Conservation (phyloP, 2,329 filamentous ascomycete genomes). For the Ophiostoma quercus region DNA sequence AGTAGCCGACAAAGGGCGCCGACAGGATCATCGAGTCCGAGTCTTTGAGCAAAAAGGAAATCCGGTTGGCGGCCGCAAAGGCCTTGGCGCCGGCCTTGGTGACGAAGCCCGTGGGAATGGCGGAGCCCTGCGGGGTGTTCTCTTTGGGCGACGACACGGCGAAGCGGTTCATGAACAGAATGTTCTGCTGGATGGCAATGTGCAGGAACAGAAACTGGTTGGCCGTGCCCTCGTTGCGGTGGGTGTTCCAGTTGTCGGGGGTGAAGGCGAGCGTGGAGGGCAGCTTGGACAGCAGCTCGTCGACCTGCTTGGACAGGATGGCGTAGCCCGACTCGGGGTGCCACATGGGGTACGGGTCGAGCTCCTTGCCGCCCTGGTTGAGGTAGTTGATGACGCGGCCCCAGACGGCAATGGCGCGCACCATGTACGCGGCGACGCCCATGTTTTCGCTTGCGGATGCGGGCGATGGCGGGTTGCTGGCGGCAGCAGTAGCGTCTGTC, state of each 20-base stretch:
- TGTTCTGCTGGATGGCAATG: conserved; percentile 81
- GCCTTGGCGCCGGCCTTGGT: conserved; percentile 69
- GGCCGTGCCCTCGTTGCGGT: conserved; percentile 76
- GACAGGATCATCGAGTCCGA: conserved; percentile 74
- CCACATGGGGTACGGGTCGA: conserved; percentile 75
- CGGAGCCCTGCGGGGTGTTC: conserved; percentile 39
- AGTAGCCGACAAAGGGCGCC: conserved; percentile 91
- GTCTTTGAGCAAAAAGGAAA: conserved; percentile 78
- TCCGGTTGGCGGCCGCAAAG: conserved; percentile 76
- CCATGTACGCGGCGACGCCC: conserved; percentile 88
- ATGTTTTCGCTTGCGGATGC: conserved; percentile 71
- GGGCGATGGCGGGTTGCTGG: conserved; percentile 42
- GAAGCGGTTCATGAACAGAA: conserved; percentile 84
- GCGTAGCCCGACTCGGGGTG: conserved; percentile 71
- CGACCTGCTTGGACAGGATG: conserved; percentile 63
- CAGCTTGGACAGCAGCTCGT: conserved; percentile 63
- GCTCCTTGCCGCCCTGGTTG: conserved; percentile 80
- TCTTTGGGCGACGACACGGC: conserved; percentile 66
- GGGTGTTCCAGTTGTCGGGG: conserved; percentile 74
- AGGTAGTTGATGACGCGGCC: conserved; percentile 84
- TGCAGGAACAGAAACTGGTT: conserved; percentile 93
- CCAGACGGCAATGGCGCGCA: conserved; percentile 81
- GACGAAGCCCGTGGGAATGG: conserved; percentile 69
- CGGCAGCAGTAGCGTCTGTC: background rate
- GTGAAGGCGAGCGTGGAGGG: conserved; percentile 70